These are phyloP conservation scores for Neonothopanus nambi DNA, from an alignment of 1,284 basidiomycete species.

Conservation along the genomic window DNA sequence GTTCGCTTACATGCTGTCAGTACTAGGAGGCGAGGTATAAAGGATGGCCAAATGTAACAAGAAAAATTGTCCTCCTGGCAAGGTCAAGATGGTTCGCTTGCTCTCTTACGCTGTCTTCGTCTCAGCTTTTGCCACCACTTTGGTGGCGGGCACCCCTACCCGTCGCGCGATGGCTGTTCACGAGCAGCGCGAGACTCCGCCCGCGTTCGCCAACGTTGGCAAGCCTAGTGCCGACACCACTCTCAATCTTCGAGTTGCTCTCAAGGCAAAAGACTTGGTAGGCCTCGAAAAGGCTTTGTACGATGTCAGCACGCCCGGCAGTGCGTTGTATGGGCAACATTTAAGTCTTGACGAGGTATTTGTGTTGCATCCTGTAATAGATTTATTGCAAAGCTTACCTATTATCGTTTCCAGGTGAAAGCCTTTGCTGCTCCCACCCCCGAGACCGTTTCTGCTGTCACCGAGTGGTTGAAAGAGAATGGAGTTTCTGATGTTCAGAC, in stretches of 20 bases:
- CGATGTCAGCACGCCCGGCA: conserved; percentile 31
- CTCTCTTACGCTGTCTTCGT: conserved; percentile 4
- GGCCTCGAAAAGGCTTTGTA: conserved; percentile 37
- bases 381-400: too few species aligned
- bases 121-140: neutral
- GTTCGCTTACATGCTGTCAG: too few species aligned
- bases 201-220: conserved; percentile 12
- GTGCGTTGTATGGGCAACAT: conserved; percentile 30
- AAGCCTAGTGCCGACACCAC: conserved; percentile 7
- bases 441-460: conserved; percentile 36
- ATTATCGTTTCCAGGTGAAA: conserved; percentile 31
- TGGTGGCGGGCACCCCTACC: conserved; percentile 7
- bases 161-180: conserved; percentile 14
- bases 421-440: conserved; percentile 34
- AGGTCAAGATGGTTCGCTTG: conserved; percentile 12
- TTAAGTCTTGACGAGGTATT: conserved; percentile 31
- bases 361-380: too few species aligned
- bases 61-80: neutral
- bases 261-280: conserved; percentile 24
- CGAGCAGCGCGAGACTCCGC: conserved; percentile 10
- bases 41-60: neutral
- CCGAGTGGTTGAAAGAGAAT: conserved; percentile 37
- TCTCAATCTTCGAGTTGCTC: conserved; percentile 16
- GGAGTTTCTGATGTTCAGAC: conserved; percentile 31
- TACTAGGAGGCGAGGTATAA: neutral